Evolutionary conservation across 2,329 filamentous ascomycete species (phyloP).

Genomic region (Aspergillus sp.): DNA sequence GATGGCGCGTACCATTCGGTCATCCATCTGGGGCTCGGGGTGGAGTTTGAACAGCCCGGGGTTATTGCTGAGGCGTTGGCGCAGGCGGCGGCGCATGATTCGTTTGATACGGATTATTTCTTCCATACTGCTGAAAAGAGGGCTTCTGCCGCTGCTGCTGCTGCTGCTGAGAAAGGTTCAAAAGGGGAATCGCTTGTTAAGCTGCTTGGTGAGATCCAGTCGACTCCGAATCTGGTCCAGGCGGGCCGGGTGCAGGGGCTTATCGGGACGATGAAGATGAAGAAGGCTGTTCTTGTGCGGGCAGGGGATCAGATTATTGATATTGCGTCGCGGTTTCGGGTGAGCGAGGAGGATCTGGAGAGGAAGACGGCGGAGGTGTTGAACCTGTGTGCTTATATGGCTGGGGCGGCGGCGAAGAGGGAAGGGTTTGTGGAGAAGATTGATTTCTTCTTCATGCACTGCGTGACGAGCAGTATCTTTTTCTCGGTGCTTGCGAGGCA

Average conservation of each 20-base stretch:
- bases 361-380: conserved; percentile 7
- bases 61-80: conserved; percentile 75
- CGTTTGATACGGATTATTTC: background rate
- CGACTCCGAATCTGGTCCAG: background rate
- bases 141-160: background rate
- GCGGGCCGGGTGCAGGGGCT: background rate
- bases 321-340: conserved; percentile 3
- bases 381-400: conserved; percentile 7
- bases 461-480: conserved; percentile 5
- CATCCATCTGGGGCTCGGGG: conserved; percentile 78
- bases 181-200: background rate
- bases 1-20: conserved; percentile 66
- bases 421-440: background rate
- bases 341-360: conserved; percentile 3
- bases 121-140: background rate
- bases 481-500: background rate
- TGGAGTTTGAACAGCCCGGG: conserved; percentile 75
- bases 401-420: background rate
- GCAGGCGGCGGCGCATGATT: conserved; percentile 66
- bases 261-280: conserved; percentile 10
- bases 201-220: background rate
- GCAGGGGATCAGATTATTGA: background rate
- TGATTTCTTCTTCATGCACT: conserved; percentile 14
- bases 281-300: background rate
- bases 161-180: background rate